phyloP scores from a whole-genome alignment of 257 asterid species.

The Cruciata laevipes region DNA sequence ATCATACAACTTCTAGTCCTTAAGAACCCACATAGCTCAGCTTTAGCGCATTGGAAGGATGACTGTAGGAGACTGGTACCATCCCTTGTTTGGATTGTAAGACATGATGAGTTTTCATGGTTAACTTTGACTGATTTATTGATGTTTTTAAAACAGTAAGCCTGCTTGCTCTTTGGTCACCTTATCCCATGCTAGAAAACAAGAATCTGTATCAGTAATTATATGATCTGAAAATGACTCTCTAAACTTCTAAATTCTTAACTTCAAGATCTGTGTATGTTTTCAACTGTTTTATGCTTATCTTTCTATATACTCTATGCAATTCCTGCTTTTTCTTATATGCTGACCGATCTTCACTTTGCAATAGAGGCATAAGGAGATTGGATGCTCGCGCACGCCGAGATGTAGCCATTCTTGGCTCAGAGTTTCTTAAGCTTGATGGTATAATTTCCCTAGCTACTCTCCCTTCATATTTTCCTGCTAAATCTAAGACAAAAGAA shows the following conservation, averaged over 20 bases:
- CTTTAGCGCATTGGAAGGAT: not conserved
- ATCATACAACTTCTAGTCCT: not conserved
- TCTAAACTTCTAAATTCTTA: not conserved
- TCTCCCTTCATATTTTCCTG: slow-evolving; percentile 10
- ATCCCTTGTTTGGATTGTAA: too few species aligned
- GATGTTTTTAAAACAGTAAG: not conserved
- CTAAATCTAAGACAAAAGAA: not conserved
- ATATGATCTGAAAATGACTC: not conserved
- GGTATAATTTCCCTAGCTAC: slow-evolving; percentile 41
- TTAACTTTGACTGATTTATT: not conserved
- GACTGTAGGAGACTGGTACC: not conserved
- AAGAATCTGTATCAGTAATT: not conserved
- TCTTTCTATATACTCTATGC: not conserved
- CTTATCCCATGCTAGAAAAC: not conserved
- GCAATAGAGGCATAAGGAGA: slow-evolving; percentile 62
- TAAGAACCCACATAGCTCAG: not conserved
- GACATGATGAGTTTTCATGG: not conserved
- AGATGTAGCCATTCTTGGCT: slow-evolving; percentile 85
- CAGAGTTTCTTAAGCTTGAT: slow-evolving; percentile 89
- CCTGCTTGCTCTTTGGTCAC: not conserved
- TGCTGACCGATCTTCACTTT: slow-evolving; percentile 15
- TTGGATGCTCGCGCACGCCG: slow-evolving; percentile 89
- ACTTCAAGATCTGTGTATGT: too few species aligned
- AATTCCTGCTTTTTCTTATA: not conserved
- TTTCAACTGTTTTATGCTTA: not conserved